phyloP scores from a whole-genome alignment of 495 filamentous ascomycete species.

The Amniculicola lignicola region DNA sequence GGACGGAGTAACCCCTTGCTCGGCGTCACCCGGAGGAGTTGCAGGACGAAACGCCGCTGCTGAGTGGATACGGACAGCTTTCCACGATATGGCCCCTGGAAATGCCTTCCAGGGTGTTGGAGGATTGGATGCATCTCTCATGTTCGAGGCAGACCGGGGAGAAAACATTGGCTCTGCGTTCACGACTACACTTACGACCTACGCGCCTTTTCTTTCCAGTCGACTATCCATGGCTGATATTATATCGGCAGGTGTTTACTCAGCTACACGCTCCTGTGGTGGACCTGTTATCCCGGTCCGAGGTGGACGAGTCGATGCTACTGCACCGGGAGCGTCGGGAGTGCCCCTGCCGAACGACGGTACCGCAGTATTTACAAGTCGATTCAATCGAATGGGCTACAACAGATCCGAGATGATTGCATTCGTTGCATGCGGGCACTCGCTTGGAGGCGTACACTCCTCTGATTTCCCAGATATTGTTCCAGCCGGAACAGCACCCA shows the following conservation, averaged over 20 bases:
- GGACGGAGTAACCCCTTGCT: conserved; percentile 57
- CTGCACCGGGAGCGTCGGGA: conserved; percentile 47
- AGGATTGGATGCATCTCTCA: conserved; percentile 59
- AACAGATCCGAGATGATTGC: conserved; percentile 56
- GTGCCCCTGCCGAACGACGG: conserved; percentile 60
- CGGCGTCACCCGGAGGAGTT: conserved; percentile 51
- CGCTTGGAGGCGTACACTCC: conserved; percentile 59
- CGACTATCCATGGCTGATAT: conserved; percentile 54
- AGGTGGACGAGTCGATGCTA: conserved; percentile 56
- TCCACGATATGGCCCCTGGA: conserved; percentile 62
- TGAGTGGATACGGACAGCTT: conserved; percentile 61
- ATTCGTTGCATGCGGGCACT: conserved; percentile 60
- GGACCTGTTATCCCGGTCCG: conserved; percentile 56
- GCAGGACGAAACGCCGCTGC: conserved; percentile 56
- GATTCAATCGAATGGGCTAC: conserved; percentile 60
- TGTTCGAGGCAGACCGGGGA: conserved; percentile 50
- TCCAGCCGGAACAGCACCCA: conserved; percentile 44
- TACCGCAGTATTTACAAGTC: conserved; percentile 49
- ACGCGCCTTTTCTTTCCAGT: conserved; percentile 52
- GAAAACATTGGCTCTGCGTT: conserved; percentile 61
- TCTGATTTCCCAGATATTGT: conserved; percentile 55
- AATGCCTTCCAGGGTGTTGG: conserved; percentile 50
- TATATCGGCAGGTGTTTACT: conserved; percentile 57
- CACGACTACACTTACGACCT: conserved; percentile 54
- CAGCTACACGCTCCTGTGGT: conserved; percentile 56